phyloP scores from a whole-genome alignment of 2,329 filamentous ascomycete species.

The Ophiostoma quercus region DNA sequence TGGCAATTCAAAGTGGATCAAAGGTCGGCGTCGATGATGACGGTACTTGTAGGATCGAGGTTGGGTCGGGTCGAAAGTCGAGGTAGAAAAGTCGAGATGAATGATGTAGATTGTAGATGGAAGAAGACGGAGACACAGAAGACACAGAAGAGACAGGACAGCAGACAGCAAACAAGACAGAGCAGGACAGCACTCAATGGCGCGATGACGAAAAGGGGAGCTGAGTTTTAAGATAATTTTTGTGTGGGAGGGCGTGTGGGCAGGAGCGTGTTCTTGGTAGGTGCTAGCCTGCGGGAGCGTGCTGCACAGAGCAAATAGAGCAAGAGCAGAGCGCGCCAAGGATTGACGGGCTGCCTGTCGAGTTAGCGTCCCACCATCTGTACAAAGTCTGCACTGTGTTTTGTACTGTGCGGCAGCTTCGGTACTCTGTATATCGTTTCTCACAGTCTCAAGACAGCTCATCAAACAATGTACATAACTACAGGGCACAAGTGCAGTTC shows the following conservation, averaged over 20 bases:
- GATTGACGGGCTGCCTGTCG: constrained; percentile 7
- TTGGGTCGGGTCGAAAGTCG: too few species aligned
- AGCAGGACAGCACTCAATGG: neutral
- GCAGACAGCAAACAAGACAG: neutral
- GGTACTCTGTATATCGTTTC: too few species aligned
- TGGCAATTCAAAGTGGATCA: neutral
- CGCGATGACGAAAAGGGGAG: constrained; percentile 16
- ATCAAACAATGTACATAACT: too few species aligned
- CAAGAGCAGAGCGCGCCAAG: constrained; percentile 7
- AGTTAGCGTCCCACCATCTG: constrained; percentile 13
- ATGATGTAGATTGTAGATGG: neutral
- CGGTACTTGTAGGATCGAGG: too few species aligned
- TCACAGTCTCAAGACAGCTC: too few species aligned
- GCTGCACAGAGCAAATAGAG: neutral
- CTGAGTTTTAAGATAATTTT: constrained; percentile 15
- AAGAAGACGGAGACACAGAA: neutral
- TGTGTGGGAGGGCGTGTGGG: neutral
- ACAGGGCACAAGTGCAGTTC: too few species aligned
- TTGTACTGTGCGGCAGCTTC: neutral
- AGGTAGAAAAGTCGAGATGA: neutral
- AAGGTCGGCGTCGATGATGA: too few species aligned
- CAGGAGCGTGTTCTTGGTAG: neutral
- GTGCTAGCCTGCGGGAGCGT: neutral
- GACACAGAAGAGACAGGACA: neutral
- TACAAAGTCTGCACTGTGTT: neutral